Evolutionary conservation across 345 rosid species (phyloP), one percentile per base, ranked within the genome.

Genomic region (Linum usitatissimum): DNA sequence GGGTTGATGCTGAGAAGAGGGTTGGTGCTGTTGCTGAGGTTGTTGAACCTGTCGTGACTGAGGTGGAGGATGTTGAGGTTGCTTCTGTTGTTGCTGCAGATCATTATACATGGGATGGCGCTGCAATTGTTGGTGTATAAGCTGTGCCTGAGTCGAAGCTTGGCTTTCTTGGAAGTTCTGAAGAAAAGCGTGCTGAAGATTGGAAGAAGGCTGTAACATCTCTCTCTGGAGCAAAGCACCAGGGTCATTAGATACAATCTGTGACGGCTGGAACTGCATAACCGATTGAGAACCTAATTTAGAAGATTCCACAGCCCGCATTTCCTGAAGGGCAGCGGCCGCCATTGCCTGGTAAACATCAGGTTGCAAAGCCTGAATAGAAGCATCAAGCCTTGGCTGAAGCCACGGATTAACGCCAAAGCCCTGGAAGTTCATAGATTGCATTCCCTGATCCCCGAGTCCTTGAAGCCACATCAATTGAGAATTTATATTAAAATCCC

Each of bases 321-420:
- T 76, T 58, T 79, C 80, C 61, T 76, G 80, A 51, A 76, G 75
- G 30, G 83, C 83, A 65, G 83, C 72, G 42, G 77, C 73, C 9
- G 84, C 77, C 84, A 80, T 77, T n/a, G 79, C 79, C 66, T 80
- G 81, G 68, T 80, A 77, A 12, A 70, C 53, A 64, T 80, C 84
- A 2, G 81, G 57, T 61, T 77, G 84, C 70, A 75, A 17, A 66
- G 56, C 69, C 77, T 68, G 14, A 95, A 80, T 34, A 38, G 51
- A 45, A 13, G 79, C 58, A 54, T 76, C 81, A 54, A 77, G 64
- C 70, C 79, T 67, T 56, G 75, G 75, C 70, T 72, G 81, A 34
- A 34, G 38, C 70, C 77, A 75, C 2, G 84, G 77, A 57, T 75
- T 42, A 64, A 70, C 69, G 6, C 38, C 38, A 57, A 64, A 70